Percentiles rank a stretch among this genome's conserved stretches.
Conservation (phyloP, 1,284 basidiomycete genomes). For the Earliella scabrosa region DNA sequence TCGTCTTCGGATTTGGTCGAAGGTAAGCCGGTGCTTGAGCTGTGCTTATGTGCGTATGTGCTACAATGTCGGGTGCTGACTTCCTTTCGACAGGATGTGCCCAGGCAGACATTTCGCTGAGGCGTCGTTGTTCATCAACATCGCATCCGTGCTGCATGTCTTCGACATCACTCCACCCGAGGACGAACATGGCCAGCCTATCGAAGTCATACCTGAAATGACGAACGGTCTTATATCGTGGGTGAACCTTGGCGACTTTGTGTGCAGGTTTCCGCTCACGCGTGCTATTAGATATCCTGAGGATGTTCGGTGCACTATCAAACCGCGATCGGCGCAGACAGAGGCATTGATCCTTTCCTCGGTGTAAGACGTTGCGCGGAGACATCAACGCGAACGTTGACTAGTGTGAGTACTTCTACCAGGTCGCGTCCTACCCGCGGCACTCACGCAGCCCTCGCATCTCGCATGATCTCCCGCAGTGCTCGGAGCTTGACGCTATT, state of each 20-base stretch:
- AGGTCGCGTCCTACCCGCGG: too few species aligned
- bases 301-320: slow-evolving; percentile 8
- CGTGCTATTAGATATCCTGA: slow-evolving; percentile 4
- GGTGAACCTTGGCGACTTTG: too few species aligned
- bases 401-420: too few species aligned
- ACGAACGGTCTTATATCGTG: slow-evolving; percentile 1
- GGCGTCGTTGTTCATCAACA: slow-evolving; percentile 1
- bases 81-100: neutral
- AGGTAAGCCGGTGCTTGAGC: too few species aligned
- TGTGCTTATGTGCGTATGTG: too few species aligned
- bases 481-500: too few species aligned
- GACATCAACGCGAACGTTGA: too few species aligned
- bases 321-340: neutral
- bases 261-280: too few species aligned
- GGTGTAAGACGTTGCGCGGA: neutral
- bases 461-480: too few species aligned
- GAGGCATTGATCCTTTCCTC: neutral
- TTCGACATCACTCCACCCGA: slow-evolving; percentile 3
- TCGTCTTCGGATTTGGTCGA: slow-evolving; percentile 7
- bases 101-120: slow-evolving; percentile 2
- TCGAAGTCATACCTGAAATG: neutral
- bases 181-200: neutral
- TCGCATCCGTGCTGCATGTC: slow-evolving; percentile 1
- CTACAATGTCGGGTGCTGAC: too few species aligned
- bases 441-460: too few species aligned